These are phyloP conservation scores for Metschnikowia baotianmanensis DNA, from an alignment of 805 yeast species.

Conservation along the genomic window DNA sequence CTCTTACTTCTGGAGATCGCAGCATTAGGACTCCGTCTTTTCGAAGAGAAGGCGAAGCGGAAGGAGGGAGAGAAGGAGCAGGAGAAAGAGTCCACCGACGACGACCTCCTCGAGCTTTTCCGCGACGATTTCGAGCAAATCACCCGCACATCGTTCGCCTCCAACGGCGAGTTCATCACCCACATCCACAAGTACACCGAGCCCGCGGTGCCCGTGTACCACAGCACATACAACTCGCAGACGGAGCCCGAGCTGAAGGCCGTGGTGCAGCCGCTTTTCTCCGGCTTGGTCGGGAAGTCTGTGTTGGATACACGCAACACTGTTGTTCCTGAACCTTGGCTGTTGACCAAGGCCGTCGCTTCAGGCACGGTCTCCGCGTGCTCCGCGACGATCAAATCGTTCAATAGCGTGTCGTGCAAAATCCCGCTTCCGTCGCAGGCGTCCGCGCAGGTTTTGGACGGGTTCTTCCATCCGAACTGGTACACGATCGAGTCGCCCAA, in stretches of 20 bases:
- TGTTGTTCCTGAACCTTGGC: conserved; percentile 63
- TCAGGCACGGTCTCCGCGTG: conserved; percentile 21
- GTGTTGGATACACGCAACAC: conserved; percentile 72
- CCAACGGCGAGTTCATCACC: conserved; percentile 60
- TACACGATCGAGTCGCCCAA: conserved; percentile 42
- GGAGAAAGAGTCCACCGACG: conserved; percentile 13
- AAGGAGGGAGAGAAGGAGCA: conserved; percentile 6
- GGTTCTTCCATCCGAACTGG: conserved; percentile 46
- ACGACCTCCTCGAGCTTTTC: conserved; percentile 36
- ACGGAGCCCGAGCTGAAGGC: conserved; percentile 41
- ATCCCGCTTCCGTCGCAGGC: conserved; percentile 34
- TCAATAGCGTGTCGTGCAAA: conserved; percentile 31
- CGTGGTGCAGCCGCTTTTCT: conserved; percentile 72
- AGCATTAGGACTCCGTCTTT: conserved; percentile 33
- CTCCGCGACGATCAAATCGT: conserved; percentile 27
- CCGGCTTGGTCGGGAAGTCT: conserved; percentile 69
- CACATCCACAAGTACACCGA: conserved; percentile 34
- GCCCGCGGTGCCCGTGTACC: conserved; percentile 23
- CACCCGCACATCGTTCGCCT: conserved; percentile 46
- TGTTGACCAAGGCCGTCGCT: conserved; percentile 56
- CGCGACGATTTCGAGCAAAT: conserved; percentile 61
- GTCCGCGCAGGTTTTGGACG: conserved; percentile 36
- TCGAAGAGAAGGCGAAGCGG: conserved; percentile 13
- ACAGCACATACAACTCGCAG: conserved; percentile 30
- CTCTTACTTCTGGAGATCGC: conserved; percentile 60